Conservation (phyloP, 495 filamentous ascomycete genomes). For the Parmelia sp. region DNA sequence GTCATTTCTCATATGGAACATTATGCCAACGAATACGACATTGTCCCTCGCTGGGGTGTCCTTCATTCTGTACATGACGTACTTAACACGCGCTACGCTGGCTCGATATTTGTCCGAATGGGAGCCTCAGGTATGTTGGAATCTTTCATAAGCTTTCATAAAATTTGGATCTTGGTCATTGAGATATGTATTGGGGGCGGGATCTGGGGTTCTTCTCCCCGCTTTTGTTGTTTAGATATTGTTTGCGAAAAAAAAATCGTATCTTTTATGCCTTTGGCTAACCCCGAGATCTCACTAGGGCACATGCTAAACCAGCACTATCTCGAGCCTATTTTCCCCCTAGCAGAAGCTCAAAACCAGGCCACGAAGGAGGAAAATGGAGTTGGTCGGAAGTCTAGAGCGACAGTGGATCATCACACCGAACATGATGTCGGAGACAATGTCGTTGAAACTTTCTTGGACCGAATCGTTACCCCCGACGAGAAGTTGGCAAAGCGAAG, state of each 20-base stretch:
- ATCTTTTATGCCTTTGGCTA: background rate
- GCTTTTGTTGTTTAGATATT: background rate
- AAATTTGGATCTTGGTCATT: background rate
- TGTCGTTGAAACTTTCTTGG: conserved; percentile 14
- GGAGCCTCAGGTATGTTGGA: conserved; percentile 30
- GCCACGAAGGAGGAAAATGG: background rate
- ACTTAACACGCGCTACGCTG: conserved; percentile 56
- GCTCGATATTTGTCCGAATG: conserved; percentile 63
- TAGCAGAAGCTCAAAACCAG: conserved; percentile 21
- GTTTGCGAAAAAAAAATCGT: background rate
- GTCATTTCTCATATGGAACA: conserved; percentile 72
- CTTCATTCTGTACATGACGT: conserved; percentile 51
- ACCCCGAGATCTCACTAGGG: conserved; percentile 37
- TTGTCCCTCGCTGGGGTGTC: conserved; percentile 70
- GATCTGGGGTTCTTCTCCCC: background rate
- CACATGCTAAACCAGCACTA: conserved; percentile 81
- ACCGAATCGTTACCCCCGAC: conserved; percentile 21
- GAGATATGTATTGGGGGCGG: background rate
- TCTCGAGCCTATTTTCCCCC: conserved; percentile 69
- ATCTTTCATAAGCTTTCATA: background rate
- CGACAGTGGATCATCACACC: too few relatives aligned
- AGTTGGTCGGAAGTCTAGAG: conserved; percentile 16
- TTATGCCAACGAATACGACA: conserved; percentile 71
- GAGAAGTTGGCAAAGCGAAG: conserved; percentile 12
- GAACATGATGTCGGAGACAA: background rate